phyloP scores from a whole-genome alignment of 2,329 filamentous ascomycete species.

The Grosmannia serpens region DNA sequence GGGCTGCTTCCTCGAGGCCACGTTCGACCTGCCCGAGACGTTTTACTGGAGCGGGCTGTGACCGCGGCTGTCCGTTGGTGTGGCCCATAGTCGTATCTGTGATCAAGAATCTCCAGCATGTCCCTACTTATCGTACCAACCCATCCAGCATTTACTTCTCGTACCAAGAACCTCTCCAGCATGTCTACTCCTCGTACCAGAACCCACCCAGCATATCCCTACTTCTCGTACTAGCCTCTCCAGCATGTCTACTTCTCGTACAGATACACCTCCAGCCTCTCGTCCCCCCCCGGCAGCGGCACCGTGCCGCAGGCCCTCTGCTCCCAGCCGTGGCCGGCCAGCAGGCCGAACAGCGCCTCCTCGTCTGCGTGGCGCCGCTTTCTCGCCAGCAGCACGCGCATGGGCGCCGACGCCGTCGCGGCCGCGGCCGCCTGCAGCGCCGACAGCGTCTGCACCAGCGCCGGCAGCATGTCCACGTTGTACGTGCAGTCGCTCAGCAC shows the following conservation, averaged over 20 bases:
- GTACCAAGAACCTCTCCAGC: no score
- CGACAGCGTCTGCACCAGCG: constrained; percentile 40
- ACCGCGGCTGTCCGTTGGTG: no score
- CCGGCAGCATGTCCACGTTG: constrained; percentile 43
- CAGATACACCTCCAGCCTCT: constrained; percentile 41
- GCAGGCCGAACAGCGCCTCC: constrained; percentile 32
- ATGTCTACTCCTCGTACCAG: no score
- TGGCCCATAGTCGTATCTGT: no score
- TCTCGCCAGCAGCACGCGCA: constrained; percentile 41
- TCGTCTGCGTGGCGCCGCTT: constrained; percentile 46
- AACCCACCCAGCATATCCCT: no score
- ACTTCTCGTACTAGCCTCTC: no score
- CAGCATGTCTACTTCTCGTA: constrained; percentile 26
- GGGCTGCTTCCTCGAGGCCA: neutral
- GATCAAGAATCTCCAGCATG: no score
- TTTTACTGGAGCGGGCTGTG: neutral
- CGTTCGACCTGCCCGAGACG: neutral
- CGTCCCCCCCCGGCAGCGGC: constrained; percentile 31
- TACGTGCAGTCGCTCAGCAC: constrained; percentile 51
- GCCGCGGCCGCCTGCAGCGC: constrained; percentile 28
- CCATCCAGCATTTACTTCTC: no score
- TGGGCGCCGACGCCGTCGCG: neutral
- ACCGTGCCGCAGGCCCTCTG: constrained; percentile 29
- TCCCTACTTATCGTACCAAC: no score
- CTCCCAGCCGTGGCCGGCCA: constrained; percentile 33